Conservation (phyloP, 1,284 basidiomycete species). For the Apiotrichum porosum region DNA sequence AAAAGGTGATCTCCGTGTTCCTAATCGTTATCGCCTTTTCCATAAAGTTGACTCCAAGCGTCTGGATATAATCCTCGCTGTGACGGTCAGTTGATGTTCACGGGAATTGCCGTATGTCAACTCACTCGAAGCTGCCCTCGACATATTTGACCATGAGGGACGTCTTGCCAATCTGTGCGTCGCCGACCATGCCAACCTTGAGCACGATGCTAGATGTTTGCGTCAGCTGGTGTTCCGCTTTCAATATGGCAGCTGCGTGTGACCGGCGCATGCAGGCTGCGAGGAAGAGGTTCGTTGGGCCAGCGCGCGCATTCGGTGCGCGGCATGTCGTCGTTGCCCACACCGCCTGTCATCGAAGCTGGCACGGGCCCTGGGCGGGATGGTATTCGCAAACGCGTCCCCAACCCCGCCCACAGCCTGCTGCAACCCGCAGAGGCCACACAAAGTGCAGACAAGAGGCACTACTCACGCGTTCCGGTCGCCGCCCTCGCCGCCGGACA, state of each 20-base stretch:
- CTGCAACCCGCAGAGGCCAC: too few relatives aligned
- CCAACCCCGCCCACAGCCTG: too few relatives aligned
- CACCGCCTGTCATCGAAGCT: background rate
- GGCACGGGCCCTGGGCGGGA: too few relatives aligned
- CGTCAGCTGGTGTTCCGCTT: constrained; percentile 4
- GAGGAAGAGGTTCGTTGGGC: too few relatives aligned
- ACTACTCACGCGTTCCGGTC: constrained; percentile 42
- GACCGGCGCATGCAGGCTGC: background rate
- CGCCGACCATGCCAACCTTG: constrained; percentile 98
- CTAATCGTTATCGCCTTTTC: constrained; percentile 97
- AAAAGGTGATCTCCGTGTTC: constrained; percentile 97
- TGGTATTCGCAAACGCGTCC: too few relatives aligned
- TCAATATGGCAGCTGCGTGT: background rate
- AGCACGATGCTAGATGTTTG: constrained; percentile 70
- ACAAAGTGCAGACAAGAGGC: too few relatives aligned
- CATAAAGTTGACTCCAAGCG: constrained; percentile 99
- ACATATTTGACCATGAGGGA: constrained; percentile 98
- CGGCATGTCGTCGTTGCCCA: constrained; percentile 1
- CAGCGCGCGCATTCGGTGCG: too few relatives aligned
- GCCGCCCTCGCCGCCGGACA: constrained; percentile 40
- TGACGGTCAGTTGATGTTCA: background rate
- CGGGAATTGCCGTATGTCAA: constrained; percentile 2
- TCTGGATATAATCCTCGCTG: constrained; percentile 96
- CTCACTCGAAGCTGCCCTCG: constrained; percentile 82
- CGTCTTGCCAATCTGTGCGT: constrained; percentile 98